Evolutionary conservation across 2,329 filamentous ascomycete species (phyloP).

Genomic region (Aspergillus ustus): DNA sequence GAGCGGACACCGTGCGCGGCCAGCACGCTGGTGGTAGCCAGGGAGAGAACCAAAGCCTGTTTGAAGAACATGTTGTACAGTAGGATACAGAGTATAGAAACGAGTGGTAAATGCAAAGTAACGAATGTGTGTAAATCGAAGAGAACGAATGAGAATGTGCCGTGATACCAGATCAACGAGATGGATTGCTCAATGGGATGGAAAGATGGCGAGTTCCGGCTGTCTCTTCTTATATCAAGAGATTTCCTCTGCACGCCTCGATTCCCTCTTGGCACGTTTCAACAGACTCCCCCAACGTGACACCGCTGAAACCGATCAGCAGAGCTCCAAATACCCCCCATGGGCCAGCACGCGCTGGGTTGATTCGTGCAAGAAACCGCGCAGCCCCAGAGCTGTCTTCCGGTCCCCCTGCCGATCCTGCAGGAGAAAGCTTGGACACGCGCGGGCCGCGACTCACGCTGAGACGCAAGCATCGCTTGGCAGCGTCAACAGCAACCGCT

Average conservation of each 20-base stretch:
- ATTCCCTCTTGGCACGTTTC: neutral
- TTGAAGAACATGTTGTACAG: constrained; percentile 2
- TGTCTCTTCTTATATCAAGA: neutral
- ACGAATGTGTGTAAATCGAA: neutral
- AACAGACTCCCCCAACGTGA: neutral
- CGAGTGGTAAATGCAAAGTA: neutral
- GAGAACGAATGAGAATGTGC: neutral
- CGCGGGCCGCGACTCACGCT: neutral
- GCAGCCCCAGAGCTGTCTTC: neutral
- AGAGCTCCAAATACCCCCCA: neutral
- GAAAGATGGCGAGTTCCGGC: neutral
- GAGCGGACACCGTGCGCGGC: neutral
- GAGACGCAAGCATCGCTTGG: neutral
- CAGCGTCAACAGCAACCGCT: neutral
- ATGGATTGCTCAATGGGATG: neutral
- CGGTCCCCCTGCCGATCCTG: neutral
- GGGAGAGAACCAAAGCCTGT: constrained; percentile 2
- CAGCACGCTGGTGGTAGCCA: constrained; percentile 14
- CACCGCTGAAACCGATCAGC: constrained; percentile 11
- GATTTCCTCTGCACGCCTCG: neutral
- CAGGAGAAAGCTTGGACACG: neutral
- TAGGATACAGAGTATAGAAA: neutral
- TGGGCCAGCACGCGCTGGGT: neutral
- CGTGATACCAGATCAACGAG: constrained; percentile 12
- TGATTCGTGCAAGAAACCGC: neutral